Evolutionary conservation across 495 filamentous ascomycete genomes (phyloP), one percentile per base, ranked within the genome.

Genomic region (Gamarada debralockiae): DNA sequence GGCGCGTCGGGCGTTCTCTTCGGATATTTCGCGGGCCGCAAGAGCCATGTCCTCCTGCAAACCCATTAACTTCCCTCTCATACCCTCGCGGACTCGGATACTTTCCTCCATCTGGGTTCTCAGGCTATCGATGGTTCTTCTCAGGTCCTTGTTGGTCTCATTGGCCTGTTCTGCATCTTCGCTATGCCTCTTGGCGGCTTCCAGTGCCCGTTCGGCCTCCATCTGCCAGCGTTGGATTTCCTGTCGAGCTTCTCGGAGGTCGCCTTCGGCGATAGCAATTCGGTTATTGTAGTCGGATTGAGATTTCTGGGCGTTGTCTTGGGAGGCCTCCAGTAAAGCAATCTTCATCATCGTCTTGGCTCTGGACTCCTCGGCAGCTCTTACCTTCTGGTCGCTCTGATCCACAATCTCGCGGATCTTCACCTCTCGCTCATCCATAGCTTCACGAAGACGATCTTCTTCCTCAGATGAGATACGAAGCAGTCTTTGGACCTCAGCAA

Each of bases 21-120:
- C 79, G 14, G 82, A 81, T 48, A 96, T 82, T 47, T 95, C 85
- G 38, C 77, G 75, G 49, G 85, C 83, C n/a, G 87, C 82, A 46
- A 70, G 73, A 10, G 82, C 78, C 85, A 97, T 89, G 50, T 96
- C 88, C 57, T 86, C 79, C 70, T 96, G 90, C 42, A 97, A 70
- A 48, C 76, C 78, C 58, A 90, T 81, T 61, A 96, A 85, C 65
- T 91, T 92, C 61, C 76, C 74, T 56, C 87, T 82, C 71, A 95
- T 85, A 59, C 73, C 79, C 58, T 91, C 86, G 47, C 90, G 83
- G 55, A 86, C 77, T 55, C 82, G 79, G 64, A 88, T 81, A 65
- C 84, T 89, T 67, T 97, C 92, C 68, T 95, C 84, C 45, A 95
- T 81, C 61, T 96, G 89, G 36, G 51, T 59, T 53, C 57, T 62